Evolutionary conservation across 768 basidiomycete species (phyloP).

Genomic region (Kwoniella sp.): DNA sequence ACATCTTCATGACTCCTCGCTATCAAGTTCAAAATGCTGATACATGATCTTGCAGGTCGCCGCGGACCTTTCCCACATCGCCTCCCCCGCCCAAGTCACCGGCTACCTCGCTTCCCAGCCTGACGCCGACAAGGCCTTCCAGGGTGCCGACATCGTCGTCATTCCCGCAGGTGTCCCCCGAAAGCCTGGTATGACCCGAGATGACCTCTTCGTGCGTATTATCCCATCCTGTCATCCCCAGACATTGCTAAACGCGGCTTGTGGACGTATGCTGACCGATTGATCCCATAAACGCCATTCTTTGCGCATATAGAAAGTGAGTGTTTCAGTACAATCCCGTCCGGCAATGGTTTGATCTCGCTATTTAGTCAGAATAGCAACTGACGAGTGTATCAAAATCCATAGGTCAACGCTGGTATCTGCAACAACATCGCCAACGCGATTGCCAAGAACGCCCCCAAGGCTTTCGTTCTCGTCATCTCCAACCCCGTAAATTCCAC

Average conservation of each 20-base stretch:
- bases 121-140: constrained; percentile 64
- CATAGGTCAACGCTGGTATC: constrained; percentile 88
- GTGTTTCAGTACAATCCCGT: no score
- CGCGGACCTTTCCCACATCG: constrained; percentile 93
- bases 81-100: constrained; percentile 75
- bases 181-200: constrained; percentile 67
- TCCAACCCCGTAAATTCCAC: constrained; percentile 93
- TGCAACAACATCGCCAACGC: constrained; percentile 92
- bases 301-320: constrained; percentile 30
- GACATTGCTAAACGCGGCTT: no score
- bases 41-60: constrained; percentile 61
- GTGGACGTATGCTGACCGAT: constrained; percentile 1
- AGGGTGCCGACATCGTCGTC: constrained; percentile 87
- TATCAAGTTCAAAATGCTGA: not conserved
- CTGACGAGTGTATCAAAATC: no score
- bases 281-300: no score
- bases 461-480: constrained; percentile 93
- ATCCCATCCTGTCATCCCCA: not conserved
- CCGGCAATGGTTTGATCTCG: no score
- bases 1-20: not conserved
- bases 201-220: constrained; percentile 56
- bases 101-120: constrained; percentile 52
- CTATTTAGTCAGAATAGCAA: no score
- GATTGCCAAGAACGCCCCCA: constrained; percentile 79
- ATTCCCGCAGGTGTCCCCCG: constrained; percentile 99